Percentiles rank a stretch among this genome's conserved stretches.
These are phyloP conservation scores for Tephrocybe sp. DNA, from an alignment of 768 basidiomycete species.

Conservation along the genomic window DNA sequence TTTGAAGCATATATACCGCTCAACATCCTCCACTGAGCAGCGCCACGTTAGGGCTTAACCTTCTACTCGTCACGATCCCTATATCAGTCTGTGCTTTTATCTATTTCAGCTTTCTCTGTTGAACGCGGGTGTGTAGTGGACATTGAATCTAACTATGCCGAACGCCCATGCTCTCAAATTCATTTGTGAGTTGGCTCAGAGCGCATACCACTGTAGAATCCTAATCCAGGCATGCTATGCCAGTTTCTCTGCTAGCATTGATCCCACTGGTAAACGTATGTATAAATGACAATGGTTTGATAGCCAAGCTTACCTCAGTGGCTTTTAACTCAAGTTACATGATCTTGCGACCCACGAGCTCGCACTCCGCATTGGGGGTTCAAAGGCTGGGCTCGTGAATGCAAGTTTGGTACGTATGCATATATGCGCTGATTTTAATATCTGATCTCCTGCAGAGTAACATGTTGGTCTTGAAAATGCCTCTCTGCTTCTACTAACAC, in stretches of 20 bases:
- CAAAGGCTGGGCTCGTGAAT: slow-evolving; percentile 76
- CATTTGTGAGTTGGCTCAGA: slow-evolving; percentile 36
- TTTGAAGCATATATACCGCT: background rate
- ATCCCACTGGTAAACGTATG: slow-evolving; percentile 75
- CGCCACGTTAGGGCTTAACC: slow-evolving; percentile 57
- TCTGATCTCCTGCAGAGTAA: slow-evolving; percentile 48
- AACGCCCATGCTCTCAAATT: slow-evolving; percentile 57
- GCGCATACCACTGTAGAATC: background rate
- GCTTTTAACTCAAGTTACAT: slow-evolving; percentile 52
- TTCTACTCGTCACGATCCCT: slow-evolving; percentile 64
- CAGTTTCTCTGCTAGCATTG: slow-evolving; percentile 68
- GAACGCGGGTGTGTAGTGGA: slow-evolving; percentile 41
- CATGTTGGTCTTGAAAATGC: slow-evolving; percentile 41
- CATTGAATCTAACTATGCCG: slow-evolving; percentile 44
- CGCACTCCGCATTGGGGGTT: slow-evolving; percentile 70
- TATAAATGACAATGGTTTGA: background rate
- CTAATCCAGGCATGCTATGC: background rate
- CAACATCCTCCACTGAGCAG: background rate
- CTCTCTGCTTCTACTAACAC: slow-evolving; percentile 4
- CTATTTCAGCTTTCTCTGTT: background rate
- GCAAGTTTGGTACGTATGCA: slow-evolving; percentile 62
- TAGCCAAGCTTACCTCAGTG: background rate
- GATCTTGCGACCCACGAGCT: slow-evolving; percentile 76
- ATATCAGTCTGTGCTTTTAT: slow-evolving; percentile 48
- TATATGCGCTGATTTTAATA: slow-evolving; percentile 2